Conservation (phyloP, 495 filamentous ascomycete genomes). For the Zalerion maritima region DNA sequence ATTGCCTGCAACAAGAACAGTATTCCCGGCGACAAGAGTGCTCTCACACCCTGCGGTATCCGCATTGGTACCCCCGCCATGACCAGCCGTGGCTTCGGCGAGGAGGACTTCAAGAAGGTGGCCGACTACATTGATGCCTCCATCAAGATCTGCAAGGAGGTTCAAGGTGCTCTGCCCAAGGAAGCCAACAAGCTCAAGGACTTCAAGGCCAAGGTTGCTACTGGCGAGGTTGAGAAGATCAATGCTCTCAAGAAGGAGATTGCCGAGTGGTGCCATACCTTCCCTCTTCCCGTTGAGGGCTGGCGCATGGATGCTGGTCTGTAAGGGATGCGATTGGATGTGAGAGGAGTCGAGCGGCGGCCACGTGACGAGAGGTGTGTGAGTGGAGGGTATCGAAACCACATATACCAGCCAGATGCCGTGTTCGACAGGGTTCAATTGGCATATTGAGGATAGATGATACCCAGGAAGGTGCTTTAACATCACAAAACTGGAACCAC, state of each 20-base stretch:
- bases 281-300: constrained; percentile 79
- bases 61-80: constrained; percentile 95
- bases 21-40: constrained; percentile 95
- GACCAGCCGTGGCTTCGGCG: constrained; percentile 87
- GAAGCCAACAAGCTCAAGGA: constrained; percentile 98
- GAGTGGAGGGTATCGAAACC: too few species aligned
- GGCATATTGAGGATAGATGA: too few species aligned
- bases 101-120: constrained; percentile 84
- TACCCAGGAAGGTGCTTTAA: too few species aligned
- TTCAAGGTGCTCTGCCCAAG: constrained; percentile 78
- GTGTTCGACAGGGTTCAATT: too few species aligned
- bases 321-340: too few species aligned
- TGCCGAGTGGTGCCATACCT: constrained; percentile 69
- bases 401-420: too few species aligned
- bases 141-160: constrained; percentile 68
- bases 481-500: too few species aligned
- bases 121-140: constrained; percentile 74
- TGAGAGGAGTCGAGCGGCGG: too few species aligned
- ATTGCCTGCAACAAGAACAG: constrained; percentile 99
- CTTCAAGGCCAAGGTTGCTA: constrained; percentile 84
- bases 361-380: too few species aligned
- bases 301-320: constrained; percentile 38
- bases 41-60: constrained; percentile 85
- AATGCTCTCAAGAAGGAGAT: constrained; percentile 78
- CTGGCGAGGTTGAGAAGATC: constrained; percentile 65